Evolutionary conservation across 1,284 basidiomycete species (phyloP), one percentile per base, ranked within the genome.

Genomic region (Meripilus lineatus): DNA sequence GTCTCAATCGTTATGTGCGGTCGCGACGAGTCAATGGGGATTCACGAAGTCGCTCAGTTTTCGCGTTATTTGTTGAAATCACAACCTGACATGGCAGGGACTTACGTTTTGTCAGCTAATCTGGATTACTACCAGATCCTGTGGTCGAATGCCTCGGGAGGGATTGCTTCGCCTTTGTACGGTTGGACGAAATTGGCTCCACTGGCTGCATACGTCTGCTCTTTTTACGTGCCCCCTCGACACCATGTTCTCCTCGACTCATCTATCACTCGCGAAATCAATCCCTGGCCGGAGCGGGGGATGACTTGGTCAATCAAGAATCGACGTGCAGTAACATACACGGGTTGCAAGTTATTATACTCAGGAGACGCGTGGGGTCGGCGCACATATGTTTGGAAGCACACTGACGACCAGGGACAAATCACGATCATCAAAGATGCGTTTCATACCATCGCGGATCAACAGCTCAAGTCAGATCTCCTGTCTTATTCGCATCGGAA

Each of bases 121-220:
- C 32, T 32, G 6, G 3, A 46, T 23, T 17, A n/a, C 1, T 49
- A 42, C 32, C 14, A 34, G 5, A 34, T 49, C n/a, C 2, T 45
- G 14, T 49, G 44, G 33, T 8, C 39, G 5, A 44, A 49, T 21
- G 24, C 47, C 14, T 33, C 47, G 17, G 47, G 47, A 3, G 7
- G 32, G 5, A 25, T 32, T 14, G 22, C 15, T 7, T 45, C 47
- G 5, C 14, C 44, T 5, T 20, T 17, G 3, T 22, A 32, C 20
- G 7, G 14, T 5, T 36, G 36, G 44, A 28, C 25, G 18, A n/a
- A n/a, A n/a, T n/a, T 34, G 11, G 20, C 26, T 8, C n/a, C 35
- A n/a, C 48, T 49, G n/a, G 28, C 28, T 11, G 23, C 40, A 2
- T 46, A 32, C 20, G 20, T 49, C 32, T 40, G 42, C 23, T 49